phyloP scores from a whole-genome alignment of 1,139 yeast genomes.

The Scheffersomyces illinoinensis region DNA sequence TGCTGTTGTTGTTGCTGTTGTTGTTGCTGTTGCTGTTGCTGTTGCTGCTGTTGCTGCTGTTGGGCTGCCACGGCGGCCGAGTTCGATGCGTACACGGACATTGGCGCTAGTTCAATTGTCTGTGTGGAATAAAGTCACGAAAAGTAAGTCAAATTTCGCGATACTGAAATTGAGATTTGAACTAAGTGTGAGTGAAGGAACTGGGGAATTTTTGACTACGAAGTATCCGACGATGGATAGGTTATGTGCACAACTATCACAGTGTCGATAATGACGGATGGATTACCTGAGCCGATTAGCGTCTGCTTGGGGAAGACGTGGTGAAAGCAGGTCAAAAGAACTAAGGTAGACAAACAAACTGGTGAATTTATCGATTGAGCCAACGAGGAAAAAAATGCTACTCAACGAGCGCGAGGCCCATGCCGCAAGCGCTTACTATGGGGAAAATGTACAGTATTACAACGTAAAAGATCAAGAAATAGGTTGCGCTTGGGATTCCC shows the following conservation, averaged over 20 bases:
- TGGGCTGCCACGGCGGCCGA: conserved; percentile 30
- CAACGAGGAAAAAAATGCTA: not conserved
- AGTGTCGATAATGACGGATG: not conserved
- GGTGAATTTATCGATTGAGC: not conserved
- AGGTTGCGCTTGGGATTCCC: not conserved
- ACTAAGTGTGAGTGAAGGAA: not conserved
- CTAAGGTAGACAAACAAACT: not conserved
- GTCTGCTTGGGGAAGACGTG: not conserved
- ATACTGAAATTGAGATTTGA: not conserved
- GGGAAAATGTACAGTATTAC: not conserved
- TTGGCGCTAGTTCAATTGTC: conserved; percentile 6
- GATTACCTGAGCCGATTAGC: not conserved
- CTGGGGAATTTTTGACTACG: not conserved
- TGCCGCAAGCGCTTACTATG: not conserved
- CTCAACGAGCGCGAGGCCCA: not conserved
- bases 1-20: conserved; percentile 27
- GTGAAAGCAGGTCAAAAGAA: not conserved
- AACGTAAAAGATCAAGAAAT: not conserved
- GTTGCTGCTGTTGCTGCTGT: conserved; percentile 22
- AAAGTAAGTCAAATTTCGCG: not conserved
- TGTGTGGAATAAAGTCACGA: not conserved
- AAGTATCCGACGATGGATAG: not conserved
- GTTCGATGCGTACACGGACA: conserved; percentile 42
- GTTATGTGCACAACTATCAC: not conserved
- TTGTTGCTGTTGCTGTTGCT: conserved; percentile 20